phyloP scores from a whole-genome alignment of 164 flowering plant species.

The Liquidambar formosana region DNA sequence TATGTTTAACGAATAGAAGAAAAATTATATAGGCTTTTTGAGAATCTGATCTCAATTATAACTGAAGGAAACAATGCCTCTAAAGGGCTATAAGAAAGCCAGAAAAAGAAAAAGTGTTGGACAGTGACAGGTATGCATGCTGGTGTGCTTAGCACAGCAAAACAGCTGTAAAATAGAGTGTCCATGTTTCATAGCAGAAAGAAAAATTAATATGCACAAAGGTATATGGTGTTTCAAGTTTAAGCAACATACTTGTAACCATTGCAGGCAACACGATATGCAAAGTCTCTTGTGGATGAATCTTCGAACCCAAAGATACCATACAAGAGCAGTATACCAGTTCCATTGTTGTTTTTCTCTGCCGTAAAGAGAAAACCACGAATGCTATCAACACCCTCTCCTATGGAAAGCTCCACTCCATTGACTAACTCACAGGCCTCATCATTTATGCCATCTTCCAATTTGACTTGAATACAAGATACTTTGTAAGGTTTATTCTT shows the following conservation, averaged over 20 bases:
- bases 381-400: conserved; percentile 56
- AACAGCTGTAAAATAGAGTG: too few relatives aligned
- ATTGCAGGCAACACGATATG: conserved; percentile 90
- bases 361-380: conserved; percentile 69
- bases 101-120: too few relatives aligned
- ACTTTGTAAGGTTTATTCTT: conserved; percentile 27
- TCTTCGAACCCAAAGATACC: conserved; percentile 82
- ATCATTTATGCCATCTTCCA: conserved; percentile 50
- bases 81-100: neutral
- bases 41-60: neutral
- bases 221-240: neutral
- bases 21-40: neutral
- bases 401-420: conserved; percentile 70
- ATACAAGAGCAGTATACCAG: conserved; percentile 72
- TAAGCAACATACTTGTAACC: conserved; percentile 78
- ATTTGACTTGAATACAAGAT: conserved; percentile 39
- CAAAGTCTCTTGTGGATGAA: conserved; percentile 80
- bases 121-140: too few relatives aligned
- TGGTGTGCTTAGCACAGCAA: too few relatives aligned
- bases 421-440: conserved; percentile 85
- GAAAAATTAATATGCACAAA: neutral
- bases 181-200: neutral
- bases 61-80: neutral
- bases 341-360: conserved; percentile 84
- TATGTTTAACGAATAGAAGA: neutral